Percentiles rank a stretch among this genome's conserved stretches.
phyloP scores from a whole-genome alignment of 2,329 filamentous ascomycete genomes.

The Parasarocladium wereldwijsianum region DNA sequence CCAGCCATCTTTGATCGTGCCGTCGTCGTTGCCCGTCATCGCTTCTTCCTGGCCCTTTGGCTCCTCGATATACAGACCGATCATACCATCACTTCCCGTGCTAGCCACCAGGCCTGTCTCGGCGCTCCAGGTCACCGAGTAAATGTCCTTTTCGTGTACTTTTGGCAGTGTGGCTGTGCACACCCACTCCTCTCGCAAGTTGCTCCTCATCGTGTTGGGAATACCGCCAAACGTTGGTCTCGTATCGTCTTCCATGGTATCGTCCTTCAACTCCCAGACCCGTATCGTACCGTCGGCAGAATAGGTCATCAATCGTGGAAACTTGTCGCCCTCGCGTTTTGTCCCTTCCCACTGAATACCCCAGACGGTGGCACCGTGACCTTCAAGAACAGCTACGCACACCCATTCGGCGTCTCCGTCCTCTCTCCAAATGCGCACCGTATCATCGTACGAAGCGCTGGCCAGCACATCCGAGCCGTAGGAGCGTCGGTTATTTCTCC shows the following conservation, averaged over 20 bases:
- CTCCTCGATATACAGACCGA: conserved; percentile 64
- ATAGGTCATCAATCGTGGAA: conserved; percentile 60
- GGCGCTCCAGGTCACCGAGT: conserved; percentile 73
- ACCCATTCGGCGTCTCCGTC: conserved; percentile 85
- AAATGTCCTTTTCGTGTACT: conserved; percentile 66
- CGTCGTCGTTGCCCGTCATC: conserved; percentile 9
- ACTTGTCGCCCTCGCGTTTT: conserved; percentile 22
- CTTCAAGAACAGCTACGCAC: conserved; percentile 67
- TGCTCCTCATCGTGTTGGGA: conserved; percentile 78
- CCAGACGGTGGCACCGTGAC: conserved; percentile 83
- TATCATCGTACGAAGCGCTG: conserved; percentile 89
- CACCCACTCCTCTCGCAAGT: conserved; percentile 68
- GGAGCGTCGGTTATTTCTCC: conserved; percentile 24
- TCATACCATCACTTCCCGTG: conserved; percentile 70
- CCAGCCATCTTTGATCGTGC: conserved; percentile 40
- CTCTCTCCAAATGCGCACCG: conserved; percentile 75
- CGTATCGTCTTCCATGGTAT: conserved; percentile 30
- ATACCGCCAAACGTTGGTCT: conserved; percentile 40
- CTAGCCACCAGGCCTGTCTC: conserved; percentile 68
- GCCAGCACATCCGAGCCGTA: conserved; percentile 61
- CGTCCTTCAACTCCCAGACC: conserved; percentile 57
- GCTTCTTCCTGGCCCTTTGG: conserved; percentile 15
- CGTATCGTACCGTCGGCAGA: conserved; percentile 71
- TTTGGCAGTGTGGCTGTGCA: conserved; percentile 63
- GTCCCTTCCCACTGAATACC: conserved; percentile 56